Evolutionary conservation across 352 stramenopile genomes (phyloP).

Genomic region (Halophytophthora batemanensis): DNA sequence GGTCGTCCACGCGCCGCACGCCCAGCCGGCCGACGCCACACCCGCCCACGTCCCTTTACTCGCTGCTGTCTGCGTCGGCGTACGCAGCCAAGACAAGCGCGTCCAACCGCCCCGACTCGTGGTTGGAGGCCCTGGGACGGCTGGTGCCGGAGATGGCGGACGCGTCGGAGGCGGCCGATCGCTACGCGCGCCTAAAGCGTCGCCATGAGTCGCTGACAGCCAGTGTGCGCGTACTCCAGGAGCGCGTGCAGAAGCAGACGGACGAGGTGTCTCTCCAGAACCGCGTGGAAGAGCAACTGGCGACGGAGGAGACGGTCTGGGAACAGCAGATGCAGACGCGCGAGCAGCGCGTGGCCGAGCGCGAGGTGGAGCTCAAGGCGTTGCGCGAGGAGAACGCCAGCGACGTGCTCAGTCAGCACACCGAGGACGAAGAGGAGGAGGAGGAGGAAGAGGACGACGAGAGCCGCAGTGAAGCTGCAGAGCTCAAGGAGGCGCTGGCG

Average conservation of each 20-base stretch:
- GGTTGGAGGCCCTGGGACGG: conserved; percentile 26
- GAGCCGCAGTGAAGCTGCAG: too few relatives aligned
- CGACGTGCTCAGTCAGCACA: conserved; percentile 7
- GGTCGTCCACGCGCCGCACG: too few relatives aligned
- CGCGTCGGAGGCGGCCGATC: conserved; percentile 20
- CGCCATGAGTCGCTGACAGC: conserved; percentile 41
- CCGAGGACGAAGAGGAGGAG: conserved; percentile 14
- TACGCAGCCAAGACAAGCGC: conserved; percentile 23
- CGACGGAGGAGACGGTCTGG: conserved; percentile 54
- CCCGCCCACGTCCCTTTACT: conserved; percentile 32
- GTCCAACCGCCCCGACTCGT: conserved; percentile 15
- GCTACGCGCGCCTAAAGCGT: conserved; percentile 28
- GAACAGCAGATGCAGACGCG: conserved; percentile 54
- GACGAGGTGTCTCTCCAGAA: conserved; percentile 50
- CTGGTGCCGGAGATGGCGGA: conserved; percentile 19
- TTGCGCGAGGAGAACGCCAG: conserved; percentile 32
- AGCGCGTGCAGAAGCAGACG: conserved; percentile 26
- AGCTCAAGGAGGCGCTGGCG: conserved; percentile 43
- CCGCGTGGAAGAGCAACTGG: conserved; percentile 52
- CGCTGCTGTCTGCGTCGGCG: conserved; percentile 27
- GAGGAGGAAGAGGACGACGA: conserved; percentile 19
- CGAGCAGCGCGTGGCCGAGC: conserved; percentile 40
- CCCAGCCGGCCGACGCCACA: neutral
- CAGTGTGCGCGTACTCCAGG: conserved; percentile 32
- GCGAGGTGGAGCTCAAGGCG: conserved; percentile 50